phyloP scores from a whole-genome alignment of 192 early-diverging fungal genomes.

The Podila epicladia region DNA sequence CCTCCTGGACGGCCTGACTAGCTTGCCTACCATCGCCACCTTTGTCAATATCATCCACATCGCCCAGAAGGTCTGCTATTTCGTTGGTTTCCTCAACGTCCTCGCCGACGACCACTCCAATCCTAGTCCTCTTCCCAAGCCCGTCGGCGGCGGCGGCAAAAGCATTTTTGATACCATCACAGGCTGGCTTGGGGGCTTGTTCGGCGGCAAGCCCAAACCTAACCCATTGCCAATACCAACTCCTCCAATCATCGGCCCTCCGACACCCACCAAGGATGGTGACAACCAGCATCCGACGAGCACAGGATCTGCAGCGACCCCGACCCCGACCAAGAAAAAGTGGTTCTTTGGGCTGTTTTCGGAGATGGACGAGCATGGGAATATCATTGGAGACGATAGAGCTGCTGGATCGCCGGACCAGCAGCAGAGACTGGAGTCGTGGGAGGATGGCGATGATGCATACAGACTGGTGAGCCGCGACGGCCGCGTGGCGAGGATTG shows the following conservation, averaged over 20 bases:
- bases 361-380: neutral
- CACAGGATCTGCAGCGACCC: no score
- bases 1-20: neutral
- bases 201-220: neutral
- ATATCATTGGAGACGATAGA: neutral
- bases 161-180: neutral
- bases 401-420: no score
- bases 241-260: no score
- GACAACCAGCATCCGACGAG: no score
- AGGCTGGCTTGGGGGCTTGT: neutral
- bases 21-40: neutral
- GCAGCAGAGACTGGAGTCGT: neutral
- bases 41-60: neutral
- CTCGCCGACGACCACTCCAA: neutral
- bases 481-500: neutral
- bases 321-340: no score
- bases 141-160: neutral
- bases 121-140: neutral
- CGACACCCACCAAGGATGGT: no score
- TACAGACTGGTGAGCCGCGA: neutral
- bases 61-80: constrained; percentile 3
- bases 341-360: no score
- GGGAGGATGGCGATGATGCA: neutral
- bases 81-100: neutral
- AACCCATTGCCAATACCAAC: no score